phyloP scores from a whole-genome alignment of 805 yeast species.

The Candida verbasci region DNA sequence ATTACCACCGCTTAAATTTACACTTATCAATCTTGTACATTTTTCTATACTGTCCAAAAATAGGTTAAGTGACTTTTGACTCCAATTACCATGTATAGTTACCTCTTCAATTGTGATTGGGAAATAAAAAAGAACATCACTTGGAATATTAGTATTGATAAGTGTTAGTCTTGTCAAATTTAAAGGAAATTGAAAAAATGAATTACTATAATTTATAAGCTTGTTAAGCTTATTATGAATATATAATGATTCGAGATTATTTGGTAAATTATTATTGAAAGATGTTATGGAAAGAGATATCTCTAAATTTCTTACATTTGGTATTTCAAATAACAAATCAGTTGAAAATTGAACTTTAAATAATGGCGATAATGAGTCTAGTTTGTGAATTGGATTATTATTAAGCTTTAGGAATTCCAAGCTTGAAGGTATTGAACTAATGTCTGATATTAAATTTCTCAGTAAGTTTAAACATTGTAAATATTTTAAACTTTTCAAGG shows the following conservation, averaged over 20 bases:
- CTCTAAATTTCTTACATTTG: constrained; percentile 1
- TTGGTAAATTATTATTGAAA: not conserved
- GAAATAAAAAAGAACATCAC: not conserved
- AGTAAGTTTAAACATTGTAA: constrained; percentile 2
- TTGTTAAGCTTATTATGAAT: not conserved
- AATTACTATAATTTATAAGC: not conserved
- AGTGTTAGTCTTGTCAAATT: not conserved
- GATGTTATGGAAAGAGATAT: not conserved
- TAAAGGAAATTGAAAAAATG: not conserved
- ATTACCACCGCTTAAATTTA: not conserved
- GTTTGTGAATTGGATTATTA: constrained; percentile 7
- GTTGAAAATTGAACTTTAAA: no score
- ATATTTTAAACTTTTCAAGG: not conserved
- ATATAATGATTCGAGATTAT: not conserved
- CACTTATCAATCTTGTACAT: not conserved
- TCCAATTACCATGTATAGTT: constrained; percentile 1
- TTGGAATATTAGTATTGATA: not conserved
- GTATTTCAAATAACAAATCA: no score
- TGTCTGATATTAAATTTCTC: constrained; percentile 2
- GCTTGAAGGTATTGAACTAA: not conserved
- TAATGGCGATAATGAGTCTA: no score
- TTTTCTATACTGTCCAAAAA: not conserved
- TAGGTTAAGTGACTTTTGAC: not conserved
- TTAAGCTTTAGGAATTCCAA: constrained; percentile 2
- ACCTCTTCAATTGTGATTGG: not conserved